Conservation (phyloP, 176 grass and related monocot genomes). For the Elymus sibiricus region DNA sequence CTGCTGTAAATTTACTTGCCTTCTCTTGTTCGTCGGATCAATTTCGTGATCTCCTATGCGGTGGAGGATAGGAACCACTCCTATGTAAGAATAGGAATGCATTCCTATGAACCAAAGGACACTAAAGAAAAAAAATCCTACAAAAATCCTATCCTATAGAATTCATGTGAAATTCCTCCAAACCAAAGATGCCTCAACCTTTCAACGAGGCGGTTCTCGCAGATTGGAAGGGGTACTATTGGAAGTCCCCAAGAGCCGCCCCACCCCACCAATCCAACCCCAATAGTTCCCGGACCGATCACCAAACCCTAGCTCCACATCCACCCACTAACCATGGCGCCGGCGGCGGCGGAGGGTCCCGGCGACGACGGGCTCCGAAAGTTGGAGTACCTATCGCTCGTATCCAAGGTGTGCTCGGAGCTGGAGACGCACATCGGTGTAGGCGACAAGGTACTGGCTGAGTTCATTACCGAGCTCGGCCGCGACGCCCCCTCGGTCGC, state of each 20-base stretch:
- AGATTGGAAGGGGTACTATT: background rate
- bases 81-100: too few species aligned
- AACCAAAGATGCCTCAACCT: too few species aligned
- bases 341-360: conserved; percentile 18
- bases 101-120: too few species aligned
- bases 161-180: too few species aligned
- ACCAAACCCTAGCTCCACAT: conserved; percentile 22
- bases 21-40: background rate
- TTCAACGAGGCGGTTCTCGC: too few species aligned
- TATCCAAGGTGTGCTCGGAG: conserved; percentile 75
- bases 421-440: conserved; percentile 72
- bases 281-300: background rate
- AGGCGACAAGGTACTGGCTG: conserved; percentile 78
- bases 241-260: background rate
- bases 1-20: background rate
- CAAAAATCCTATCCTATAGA: too few species aligned
- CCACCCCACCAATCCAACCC: background rate
- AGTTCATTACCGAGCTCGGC: conserved; percentile 78
- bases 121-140: too few species aligned
- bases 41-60: background rate
- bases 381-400: conserved; percentile 68
- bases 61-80: too few species aligned
- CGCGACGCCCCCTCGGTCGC: conserved; percentile 42
- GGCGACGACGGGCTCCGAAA: conserved; percentile 54
- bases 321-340: conserved; percentile 22